phyloP scores from a whole-genome alignment of 1,139 yeast genomes.

The Tardiomyces blankii region DNA sequence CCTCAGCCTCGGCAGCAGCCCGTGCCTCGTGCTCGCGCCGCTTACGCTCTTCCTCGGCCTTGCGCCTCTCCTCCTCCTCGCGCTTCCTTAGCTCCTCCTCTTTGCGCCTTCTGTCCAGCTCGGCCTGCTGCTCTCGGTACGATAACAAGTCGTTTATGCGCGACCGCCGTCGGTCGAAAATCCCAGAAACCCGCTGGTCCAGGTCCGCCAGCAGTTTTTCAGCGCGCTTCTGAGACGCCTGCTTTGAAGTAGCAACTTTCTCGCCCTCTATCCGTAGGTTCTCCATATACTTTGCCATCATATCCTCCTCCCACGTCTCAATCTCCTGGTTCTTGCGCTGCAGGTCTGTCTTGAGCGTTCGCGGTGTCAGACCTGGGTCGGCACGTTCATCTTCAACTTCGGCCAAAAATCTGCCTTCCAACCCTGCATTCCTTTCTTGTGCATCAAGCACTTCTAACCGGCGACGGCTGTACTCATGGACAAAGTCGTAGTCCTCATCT shows the following conservation, averaged over 20 bases:
- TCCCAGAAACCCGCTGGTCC: neutral
- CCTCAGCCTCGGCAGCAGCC: constrained; percentile 3
- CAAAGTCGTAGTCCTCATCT: neutral
- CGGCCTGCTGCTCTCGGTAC: neutral
- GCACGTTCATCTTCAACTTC: constrained; percentile 1
- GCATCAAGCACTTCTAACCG: neutral
- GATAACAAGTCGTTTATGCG: neutral
- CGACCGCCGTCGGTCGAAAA: neutral
- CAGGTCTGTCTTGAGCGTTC: neutral
- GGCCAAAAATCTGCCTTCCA: neutral
- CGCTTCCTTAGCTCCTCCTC: constrained; percentile 4
- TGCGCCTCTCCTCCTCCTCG: constrained; percentile 3
- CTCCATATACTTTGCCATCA: neutral
- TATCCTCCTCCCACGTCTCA: neutral
- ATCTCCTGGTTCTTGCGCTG: neutral
- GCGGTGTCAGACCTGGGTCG: neutral
- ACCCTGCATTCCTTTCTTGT: neutral
- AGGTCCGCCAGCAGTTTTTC: neutral
- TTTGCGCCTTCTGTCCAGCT: constrained; percentile 1
- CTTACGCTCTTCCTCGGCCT: constrained; percentile 3
- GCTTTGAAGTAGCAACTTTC: neutral
- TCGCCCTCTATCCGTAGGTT: neutral
- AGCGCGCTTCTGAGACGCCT: neutral
- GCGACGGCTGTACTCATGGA: neutral
- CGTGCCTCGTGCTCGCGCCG: constrained; percentile 4